A percentile compares a stretch with the other conserved stretches of the same genome.
phyloP scores from a whole-genome alignment of 805 yeast genomes.

The Candida piceae region DNA sequence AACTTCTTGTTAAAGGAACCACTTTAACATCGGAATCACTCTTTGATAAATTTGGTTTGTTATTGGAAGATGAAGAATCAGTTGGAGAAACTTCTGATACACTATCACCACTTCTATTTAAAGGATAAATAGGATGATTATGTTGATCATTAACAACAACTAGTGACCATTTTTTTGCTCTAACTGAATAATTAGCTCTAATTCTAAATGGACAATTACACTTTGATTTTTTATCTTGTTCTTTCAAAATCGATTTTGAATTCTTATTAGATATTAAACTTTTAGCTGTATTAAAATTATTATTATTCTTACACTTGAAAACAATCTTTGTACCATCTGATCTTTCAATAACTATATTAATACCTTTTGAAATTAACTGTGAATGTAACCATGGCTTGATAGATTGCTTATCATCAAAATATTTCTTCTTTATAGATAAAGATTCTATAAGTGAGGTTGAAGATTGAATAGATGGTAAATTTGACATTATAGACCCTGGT shows the following conservation, averaged over 20 bases:
- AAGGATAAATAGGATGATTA: slow-evolving; percentile 42
- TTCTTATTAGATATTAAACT: slow-evolving; percentile 4
- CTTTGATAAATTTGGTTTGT: neutral
- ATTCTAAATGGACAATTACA: slow-evolving; percentile 55
- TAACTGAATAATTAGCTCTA: slow-evolving; percentile 54
- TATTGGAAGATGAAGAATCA: neutral
- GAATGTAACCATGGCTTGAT: slow-evolving; percentile 61
- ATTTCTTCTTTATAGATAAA: slow-evolving; percentile 18
- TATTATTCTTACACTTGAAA: slow-evolving; percentile 51
- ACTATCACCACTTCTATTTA: neutral
- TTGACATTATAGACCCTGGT: slow-evolving; percentile 10
- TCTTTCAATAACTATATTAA: slow-evolving; percentile 55
- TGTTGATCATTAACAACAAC: slow-evolving; percentile 58
- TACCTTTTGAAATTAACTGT: slow-evolving; percentile 43
- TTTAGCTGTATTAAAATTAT: slow-evolving; percentile 11
- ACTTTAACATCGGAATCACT: too few species aligned
- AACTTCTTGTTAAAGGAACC: slow-evolving; percentile 4
- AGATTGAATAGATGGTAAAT: slow-evolving; percentile 1
- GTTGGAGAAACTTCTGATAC: too few species aligned
- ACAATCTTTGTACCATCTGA: slow-evolving; percentile 57
- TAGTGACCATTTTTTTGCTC: slow-evolving; percentile 52
- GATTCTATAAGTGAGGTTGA: too few species aligned
- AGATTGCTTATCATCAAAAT: slow-evolving; percentile 38
- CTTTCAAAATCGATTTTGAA: slow-evolving; percentile 10
- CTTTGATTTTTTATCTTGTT: slow-evolving; percentile 24